A percentile compares a stretch with the other conserved stretches of the same genome.
These are phyloP conservation scores for Alternaria sp. DNA, from an alignment of 2,329 filamentous ascomycete genomes.

Conservation along the genomic window DNA sequence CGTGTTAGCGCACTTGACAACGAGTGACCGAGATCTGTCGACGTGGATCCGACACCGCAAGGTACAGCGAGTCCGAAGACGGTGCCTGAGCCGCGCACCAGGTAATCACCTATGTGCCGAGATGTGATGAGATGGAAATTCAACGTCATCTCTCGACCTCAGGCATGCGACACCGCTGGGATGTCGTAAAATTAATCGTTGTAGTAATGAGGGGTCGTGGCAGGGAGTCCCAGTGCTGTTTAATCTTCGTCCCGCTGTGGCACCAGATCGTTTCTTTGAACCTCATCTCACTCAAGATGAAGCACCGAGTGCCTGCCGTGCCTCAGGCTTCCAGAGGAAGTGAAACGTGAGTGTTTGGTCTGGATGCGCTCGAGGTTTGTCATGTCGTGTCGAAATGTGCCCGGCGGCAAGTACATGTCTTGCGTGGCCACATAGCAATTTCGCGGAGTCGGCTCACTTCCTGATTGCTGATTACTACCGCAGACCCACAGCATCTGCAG, in stretches of 20 bases:
- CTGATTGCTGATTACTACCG: slow-evolving; percentile 5
- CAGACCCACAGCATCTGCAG: slow-evolving; percentile 8
- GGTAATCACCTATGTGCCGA: slow-evolving; percentile 10
- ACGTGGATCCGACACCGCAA: slow-evolving; percentile 10
- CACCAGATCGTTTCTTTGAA: slow-evolving; percentile 26
- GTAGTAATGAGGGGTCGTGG: slow-evolving; percentile 23
- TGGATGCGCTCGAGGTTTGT: slow-evolving; percentile 7
- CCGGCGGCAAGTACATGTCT: slow-evolving; percentile 7
- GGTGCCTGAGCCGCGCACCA: slow-evolving; percentile 9
- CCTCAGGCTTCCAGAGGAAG: slow-evolving; percentile 20
- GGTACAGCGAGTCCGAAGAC: slow-evolving; percentile 10
- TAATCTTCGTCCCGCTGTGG: slow-evolving; percentile 31
- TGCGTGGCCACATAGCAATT: slow-evolving; percentile 16
- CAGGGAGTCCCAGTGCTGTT: slow-evolving; percentile 22
- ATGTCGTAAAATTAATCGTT: slow-evolving; percentile 10
- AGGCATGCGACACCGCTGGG: slow-evolving; percentile 12
- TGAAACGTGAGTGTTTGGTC: slow-evolving; percentile 13
- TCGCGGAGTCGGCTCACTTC: slow-evolving; percentile 7
- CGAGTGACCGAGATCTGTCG: slow-evolving; percentile 7
- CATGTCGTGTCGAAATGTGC: slow-evolving; percentile 3
- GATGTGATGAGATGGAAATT: slow-evolving; percentile 14
- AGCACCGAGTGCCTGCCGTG: slow-evolving; percentile 25
- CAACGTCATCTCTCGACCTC: slow-evolving; percentile 33
- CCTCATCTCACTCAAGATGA: slow-evolving; percentile 35
- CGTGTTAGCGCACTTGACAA: slow-evolving; percentile 20